Evolutionary conservation across 371 early-diverging fungal genomes (phyloP).

Genomic region (Blakeslea trispora): DNA sequence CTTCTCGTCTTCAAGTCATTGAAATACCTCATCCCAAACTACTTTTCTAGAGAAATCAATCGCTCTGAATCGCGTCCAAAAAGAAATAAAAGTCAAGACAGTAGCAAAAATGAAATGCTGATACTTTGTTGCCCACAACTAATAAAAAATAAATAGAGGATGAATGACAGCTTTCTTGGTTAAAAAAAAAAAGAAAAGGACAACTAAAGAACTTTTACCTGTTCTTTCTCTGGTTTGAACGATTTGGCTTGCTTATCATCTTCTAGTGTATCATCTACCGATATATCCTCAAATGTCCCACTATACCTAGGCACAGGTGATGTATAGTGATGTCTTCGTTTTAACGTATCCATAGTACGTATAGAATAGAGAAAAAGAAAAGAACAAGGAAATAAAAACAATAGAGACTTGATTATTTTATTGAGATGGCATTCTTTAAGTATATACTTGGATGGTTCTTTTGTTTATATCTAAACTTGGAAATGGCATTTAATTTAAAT

Average conservation of each 20-base stretch:
- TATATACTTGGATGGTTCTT: neutral
- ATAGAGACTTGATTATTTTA: neutral
- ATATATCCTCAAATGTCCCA: slow-evolving; percentile 16
- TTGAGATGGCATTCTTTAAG: neutral
- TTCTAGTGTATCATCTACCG: slow-evolving; percentile 11
- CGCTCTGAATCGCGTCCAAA: slow-evolving; percentile 75
- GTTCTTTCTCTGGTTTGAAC: slow-evolving; percentile 2
- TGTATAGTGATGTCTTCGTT: slow-evolving; percentile 19
- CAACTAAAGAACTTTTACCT: slow-evolving; percentile 2
- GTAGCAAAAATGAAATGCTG: slow-evolving; percentile 9
- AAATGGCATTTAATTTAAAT: no score
- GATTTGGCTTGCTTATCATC: slow-evolving; percentile 7
- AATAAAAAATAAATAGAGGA: no score
- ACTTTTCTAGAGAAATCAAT: slow-evolving; percentile 76
- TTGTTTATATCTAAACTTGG: neutral
- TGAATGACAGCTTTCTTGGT: no score
- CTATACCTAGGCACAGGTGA: slow-evolving; percentile 24
- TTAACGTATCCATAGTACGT: slow-evolving; percentile 21
- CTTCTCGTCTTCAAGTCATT: neutral
- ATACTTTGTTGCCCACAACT: slow-evolving; percentile 8
- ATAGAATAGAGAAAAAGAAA: slow-evolving; percentile 3
- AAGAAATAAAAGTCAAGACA: slow-evolving; percentile 50
- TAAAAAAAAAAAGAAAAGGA: neutral
- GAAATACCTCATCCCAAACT: slow-evolving; percentile 72
- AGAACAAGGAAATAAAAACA: neutral